A percentile compares a stretch with the other conserved stretches of the same genome.
These are phyloP conservation scores for Penicillium griseofulvum DNA, from an alignment of 2,329 filamentous ascomycete species.

Conservation along the genomic window DNA sequence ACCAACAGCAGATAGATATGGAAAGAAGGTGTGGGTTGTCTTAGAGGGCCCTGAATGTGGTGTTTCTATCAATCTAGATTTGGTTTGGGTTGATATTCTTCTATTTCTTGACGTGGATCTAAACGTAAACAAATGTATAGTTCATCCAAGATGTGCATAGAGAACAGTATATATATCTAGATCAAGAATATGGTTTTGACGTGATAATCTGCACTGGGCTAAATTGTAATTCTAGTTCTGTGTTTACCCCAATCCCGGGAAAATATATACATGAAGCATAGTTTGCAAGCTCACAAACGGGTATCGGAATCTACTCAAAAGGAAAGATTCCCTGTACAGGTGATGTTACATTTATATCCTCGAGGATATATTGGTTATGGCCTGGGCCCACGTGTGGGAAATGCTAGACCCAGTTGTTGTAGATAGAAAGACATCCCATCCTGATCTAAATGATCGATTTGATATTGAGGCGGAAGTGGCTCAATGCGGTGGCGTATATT, in stretches of 20 bases:
- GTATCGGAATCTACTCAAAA: conserved; percentile 1
- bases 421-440: neutral
- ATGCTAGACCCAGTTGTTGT: neutral
- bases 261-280: conserved; percentile 4
- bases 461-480: neutral
- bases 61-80: conserved; percentile 6
- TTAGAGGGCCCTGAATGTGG: conserved; percentile 3
- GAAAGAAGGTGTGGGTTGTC: conserved; percentile 18
- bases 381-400: neutral
- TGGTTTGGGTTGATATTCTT: neutral
- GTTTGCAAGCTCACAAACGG: neutral
- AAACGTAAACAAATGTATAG: neutral
- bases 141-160: neutral
- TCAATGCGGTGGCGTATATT: neutral
- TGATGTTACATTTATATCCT: conserved; percentile 5
- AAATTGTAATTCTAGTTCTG: neutral
- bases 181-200: neutral
- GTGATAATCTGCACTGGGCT: neutral
- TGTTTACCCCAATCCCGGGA: too few species aligned
- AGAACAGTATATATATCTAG: neutral
- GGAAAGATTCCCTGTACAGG: conserved; percentile 1
- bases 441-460: neutral
- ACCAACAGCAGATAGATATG: conserved; percentile 26
- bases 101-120: neutral
- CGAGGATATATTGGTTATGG: neutral